Base-by-base conservation (phyloP, 139 green algal species). In the Asterochloris sp. region DNA sequence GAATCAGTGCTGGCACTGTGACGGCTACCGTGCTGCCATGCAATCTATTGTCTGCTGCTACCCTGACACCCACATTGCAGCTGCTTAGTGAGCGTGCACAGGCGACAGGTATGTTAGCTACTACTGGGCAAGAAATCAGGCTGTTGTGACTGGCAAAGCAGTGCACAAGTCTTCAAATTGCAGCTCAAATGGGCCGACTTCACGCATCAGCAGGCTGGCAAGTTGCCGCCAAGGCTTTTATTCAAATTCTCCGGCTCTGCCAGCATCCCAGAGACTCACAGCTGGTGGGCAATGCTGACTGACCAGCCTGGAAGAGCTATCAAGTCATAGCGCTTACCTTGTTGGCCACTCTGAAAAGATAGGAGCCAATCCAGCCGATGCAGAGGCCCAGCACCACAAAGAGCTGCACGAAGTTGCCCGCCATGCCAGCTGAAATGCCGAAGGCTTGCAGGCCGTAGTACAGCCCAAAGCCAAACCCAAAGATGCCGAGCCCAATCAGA, bases 311-410 rank as follows among this genome's bases (percentile, higher is more conserved):
- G 21, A 71, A 26, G 66, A 10, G 17, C 19, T 9, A 71, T 10
- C 19, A 21, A 71, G n/a, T 19, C 13, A 9, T 76, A 38, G n/a
- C 4, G 24, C 77, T 74, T 62, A 95, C 93, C 91, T 99, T 99
- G 88, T 95, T 99, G 26, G 90, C 94, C n/a, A 99, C 97, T 13
- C 97, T 86, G 81, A 90, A 97, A 12, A 99, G 77, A 90, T 99
- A 99, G 0, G 94, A 95, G 15, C 87, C 92, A 16, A 97, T 88
- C 91, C 92, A 98, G 69, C 87, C 91, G 2, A 98, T 78, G 77
- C 91, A 95, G 13, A 98, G 89, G 54, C 93, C 94, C 69, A 97
- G 23, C 73, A 98, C 94, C 68, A 98, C 92, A 76, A 93, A 88
- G 11, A 97, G 80, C 88, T 98, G 95, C 77, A 95, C 93, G 81